phyloP scores from a whole-genome alignment of 345 rosid species.

The Salix exigua region DNA sequence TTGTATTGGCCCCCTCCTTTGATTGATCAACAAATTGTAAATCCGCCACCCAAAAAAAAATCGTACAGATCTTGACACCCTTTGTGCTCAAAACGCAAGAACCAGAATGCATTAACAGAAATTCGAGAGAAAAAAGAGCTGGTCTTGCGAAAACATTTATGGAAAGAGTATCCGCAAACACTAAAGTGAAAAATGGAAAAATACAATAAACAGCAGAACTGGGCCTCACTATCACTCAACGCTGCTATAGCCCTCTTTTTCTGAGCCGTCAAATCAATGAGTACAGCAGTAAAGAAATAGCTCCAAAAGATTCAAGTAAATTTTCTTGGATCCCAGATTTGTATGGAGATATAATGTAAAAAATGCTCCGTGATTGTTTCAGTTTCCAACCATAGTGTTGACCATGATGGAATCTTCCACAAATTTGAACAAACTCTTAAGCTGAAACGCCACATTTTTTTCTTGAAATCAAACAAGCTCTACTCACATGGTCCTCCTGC shows the following conservation, averaged over 20 bases:
- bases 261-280: conserved; percentile 33
- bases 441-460: background rate
- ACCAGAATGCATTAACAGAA: conserved; percentile 14
- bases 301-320: conserved; percentile 1
- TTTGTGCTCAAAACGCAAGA: conserved; percentile 24
- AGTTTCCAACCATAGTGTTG: conserved; percentile 26
- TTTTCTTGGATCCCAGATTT: conserved; percentile 28
- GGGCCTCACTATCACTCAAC: conserved; percentile 8
- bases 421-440: conserved; percentile 9
- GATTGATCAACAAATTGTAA: conserved; percentile 11
- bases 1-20: conserved; percentile 7
- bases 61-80: conserved; percentile 25
- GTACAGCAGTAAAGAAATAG: conserved; percentile 27
- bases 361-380: conserved; percentile 15
- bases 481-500: conserved; percentile 14
- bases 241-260: conserved; percentile 18
- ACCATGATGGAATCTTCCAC: conserved; percentile 16
- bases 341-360: background rate
- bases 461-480: conserved; percentile 3
- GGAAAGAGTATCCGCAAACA: conserved; percentile 8
- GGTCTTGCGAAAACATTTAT: background rate
- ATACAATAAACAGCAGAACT: conserved; percentile 9
- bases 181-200: conserved; percentile 16
- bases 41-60: background rate
- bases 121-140: conserved; percentile 3